Conservation (phyloP, 306 rosid genomes). For the apple (Malus domestica) region ASM211411v1 NC_041794.1:35855001-35855500, state of each 20-base stretch:
- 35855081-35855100: neutral
- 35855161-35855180: neutral
- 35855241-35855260: neutral
- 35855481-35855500: no score
- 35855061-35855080: neutral
- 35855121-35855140: neutral
- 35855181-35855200: neutral
- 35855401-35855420: no score
- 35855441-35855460: no score
- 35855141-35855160: neutral
- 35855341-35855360: no score
- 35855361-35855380: no score
- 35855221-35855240: neutral
- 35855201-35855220: slow-evolving; percentile 4
- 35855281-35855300: no score
- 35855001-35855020: neutral
- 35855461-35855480: neutral
- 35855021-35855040: no score
- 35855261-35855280: neutral
- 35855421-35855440: no score
- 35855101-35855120: neutral
- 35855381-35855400: no score
- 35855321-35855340: no score
- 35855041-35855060: neutral
- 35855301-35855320: no score